Conservation (phyloP, 2,329 filamentous ascomycete genomes). For the Trichoderma koningiopsis region DNA sequence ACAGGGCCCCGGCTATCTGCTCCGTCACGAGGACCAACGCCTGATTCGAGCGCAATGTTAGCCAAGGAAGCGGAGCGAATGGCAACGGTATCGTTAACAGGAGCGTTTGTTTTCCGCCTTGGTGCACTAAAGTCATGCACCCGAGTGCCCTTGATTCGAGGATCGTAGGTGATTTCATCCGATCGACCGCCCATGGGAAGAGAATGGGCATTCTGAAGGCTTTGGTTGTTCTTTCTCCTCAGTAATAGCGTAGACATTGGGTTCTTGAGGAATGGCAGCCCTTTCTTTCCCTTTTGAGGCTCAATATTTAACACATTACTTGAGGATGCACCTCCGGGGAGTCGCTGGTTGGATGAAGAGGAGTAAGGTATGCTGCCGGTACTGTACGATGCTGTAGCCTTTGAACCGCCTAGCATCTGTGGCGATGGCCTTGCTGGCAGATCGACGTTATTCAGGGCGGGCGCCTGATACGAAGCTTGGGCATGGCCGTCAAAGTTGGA, state of each 20-base stretch:
- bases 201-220: constrained; percentile 46
- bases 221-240: constrained; percentile 58
- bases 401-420: constrained; percentile 35
- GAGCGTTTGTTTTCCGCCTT: constrained; percentile 45
- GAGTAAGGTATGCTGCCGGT: constrained; percentile 49
- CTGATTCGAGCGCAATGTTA: constrained; percentile 28
- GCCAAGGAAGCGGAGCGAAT: constrained; percentile 28
- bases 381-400: constrained; percentile 48
- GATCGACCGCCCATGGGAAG: constrained; percentile 44
- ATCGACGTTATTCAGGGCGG: constrained; percentile 37
- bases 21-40: neutral
- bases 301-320: constrained; percentile 35
- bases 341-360: constrained; percentile 44
- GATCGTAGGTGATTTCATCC: constrained; percentile 58
- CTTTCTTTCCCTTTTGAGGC: constrained; percentile 52
- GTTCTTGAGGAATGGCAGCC: constrained; percentile 61
- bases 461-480: constrained; percentile 14
- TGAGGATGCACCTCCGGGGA: constrained; percentile 43
- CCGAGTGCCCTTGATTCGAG: constrained; percentile 63
- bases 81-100: constrained; percentile 26
- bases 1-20: neutral
- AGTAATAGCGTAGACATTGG: constrained; percentile 61
- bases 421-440: constrained; percentile 37
- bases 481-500: constrained; percentile 23
- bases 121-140: constrained; percentile 69